Evolutionary conservation across 257 asterid genomes (phyloP).

Genomic region (Solanum arcanum): DNA sequence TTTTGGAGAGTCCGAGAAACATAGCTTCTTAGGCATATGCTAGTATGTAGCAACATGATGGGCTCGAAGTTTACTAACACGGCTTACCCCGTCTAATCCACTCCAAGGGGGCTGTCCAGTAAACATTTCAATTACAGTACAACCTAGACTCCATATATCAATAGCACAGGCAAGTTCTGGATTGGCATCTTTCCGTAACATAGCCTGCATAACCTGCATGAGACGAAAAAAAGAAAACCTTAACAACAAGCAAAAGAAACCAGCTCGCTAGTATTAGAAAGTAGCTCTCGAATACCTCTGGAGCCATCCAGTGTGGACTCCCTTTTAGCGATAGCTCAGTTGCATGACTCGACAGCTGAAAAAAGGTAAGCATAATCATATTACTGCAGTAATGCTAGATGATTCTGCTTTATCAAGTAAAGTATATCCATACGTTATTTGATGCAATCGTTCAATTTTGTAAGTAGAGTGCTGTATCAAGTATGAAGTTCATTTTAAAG

Average conservation of each 20-base stretch:
- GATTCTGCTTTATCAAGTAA: not conserved
- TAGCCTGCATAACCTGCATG: conserved; percentile 69
- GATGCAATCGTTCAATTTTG: not conserved
- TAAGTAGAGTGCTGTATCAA: not conserved
- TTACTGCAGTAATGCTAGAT: not conserved
- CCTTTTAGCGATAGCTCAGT: conserved; percentile 68
- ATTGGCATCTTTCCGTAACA: conserved; percentile 51
- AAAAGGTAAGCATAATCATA: not conserved
- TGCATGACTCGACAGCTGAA: conserved; percentile 40
- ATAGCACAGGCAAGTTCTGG: conserved; percentile 66
- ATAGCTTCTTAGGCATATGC: not conserved
- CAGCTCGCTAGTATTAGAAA: not conserved
- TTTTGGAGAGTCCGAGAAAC: not conserved
- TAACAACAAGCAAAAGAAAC: not conserved
- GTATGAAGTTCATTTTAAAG: not conserved
- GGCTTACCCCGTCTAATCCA: conserved; percentile 42
- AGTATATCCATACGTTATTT: not conserved
- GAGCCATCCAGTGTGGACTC: conserved; percentile 95
- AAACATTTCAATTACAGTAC: conserved; percentile 83
- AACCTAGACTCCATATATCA: conserved; percentile 88
- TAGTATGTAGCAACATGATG: not conserved
- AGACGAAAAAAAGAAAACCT: not conserved
- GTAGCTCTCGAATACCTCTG: conserved; percentile 44
- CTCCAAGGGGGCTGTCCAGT: conserved; percentile 92
- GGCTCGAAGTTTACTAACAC: not conserved